Base-by-base conservation (phyloP, 2,329 filamentous ascomycete genomes). In the Cladosporium halotolerans region DNA sequence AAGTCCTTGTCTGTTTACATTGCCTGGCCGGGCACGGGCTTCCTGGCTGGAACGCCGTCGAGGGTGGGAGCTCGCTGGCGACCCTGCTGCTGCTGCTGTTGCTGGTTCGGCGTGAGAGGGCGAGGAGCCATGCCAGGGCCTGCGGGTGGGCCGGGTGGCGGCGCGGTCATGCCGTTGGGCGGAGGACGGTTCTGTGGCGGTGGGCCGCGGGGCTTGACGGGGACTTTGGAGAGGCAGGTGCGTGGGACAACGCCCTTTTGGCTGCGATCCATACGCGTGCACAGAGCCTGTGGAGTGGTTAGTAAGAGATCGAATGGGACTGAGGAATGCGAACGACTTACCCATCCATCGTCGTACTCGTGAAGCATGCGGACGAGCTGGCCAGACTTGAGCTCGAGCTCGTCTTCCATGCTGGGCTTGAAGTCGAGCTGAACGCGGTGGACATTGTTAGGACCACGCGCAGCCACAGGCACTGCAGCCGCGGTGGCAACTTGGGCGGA, bases 311-410 rank as follows among this genome's bases (percentile, higher is more conserved):
- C 40, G 9, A 44, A 28, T 9, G 6, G 10, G 13, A 33, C 36
- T 31, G 23, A 9, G 9, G 9, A 28, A 23, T 16, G 8, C 13
- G 16, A 14, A 53, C 13, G 32, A 79, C 87, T 80, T 80, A 92
- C 88, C 93, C 93, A 99, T 64, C 93, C 93, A 72, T 99, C 93
- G 67, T 99, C 93, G 65, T 97, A 99, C 72, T 96, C 91, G 66
- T 97, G 92, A 49, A 97, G 77, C 59, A 99, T 76, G 59, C 92
- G 82, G 47, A 97, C 89, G 45, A 99, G 78, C 58, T 95, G 85
- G 49, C 93, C 93, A 54, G 85, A 82, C 58, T 77, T 80, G 42
- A 99, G 79, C 58, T 83, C 87, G 65, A 99, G 77, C 72, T 99
- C 93, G 66, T 99, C 93, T 5, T 89, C 86, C 79, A 97, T 85